Evolutionary conservation across 2,329 filamentous ascomycete genomes (phyloP), one percentile per base, ranked within the genome.

Genomic region (Trichoderma sp.): DNA sequence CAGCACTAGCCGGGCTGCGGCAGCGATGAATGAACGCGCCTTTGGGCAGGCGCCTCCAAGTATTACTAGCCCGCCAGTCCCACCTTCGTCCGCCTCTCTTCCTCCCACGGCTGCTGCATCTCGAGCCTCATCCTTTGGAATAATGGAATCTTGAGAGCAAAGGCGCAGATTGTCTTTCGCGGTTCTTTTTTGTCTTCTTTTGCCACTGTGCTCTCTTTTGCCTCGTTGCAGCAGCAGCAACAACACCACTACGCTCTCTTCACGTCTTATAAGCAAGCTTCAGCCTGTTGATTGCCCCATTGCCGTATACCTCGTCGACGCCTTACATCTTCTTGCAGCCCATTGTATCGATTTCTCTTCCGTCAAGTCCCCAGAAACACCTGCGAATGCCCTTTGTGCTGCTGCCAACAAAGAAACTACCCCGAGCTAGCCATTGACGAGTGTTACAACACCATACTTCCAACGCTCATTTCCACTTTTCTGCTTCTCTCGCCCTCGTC

Each of bases 401-500:
- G 8, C 13, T 39, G n/a, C n/a, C 55, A 24, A 21, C 55, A 34
- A n/a, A 43, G 30, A 24, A 24, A 14, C 30, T 16, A 39, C 18
- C 8, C 16, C 34, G 4, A 28, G 32, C 46, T 10, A 26, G 32
- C 46, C 18, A 26, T 8, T 28, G 49, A 32, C 49, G 21, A n/a
- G 60, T 37, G 21, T 52, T 54, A 24, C 60, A 51, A 46, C 43
- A 52, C 51, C 24, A 49, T 28, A 21, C 39, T 28, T 49, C 51
- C 51, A 64, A 59, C 34, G 28, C 16, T 64, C 60, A 51, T 61
- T 67, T 34, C 46, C 30, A 51, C 56, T 34, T 61, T 55, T 52
- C 58, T 37, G 24, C 37, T 34, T 24, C 49, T n/a, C 18, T 60
- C 30, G 43, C 46, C 14, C 46, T n/a, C 56, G 43, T 24, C n/a